Evolutionary conservation across 371 early-diverging fungal genomes (phyloP).

Genomic region (Apophysomyces elegans): DNA sequence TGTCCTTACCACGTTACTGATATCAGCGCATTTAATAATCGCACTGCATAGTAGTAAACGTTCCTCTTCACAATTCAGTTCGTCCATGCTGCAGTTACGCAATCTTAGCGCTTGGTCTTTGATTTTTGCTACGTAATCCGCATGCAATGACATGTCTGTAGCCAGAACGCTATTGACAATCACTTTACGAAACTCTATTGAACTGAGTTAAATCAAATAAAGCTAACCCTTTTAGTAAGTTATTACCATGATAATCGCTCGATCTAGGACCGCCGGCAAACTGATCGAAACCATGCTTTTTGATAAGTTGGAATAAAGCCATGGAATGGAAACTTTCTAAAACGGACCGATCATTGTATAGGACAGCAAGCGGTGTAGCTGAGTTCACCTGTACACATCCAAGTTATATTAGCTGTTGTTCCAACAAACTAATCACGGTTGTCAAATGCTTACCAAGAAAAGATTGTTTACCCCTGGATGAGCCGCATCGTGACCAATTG

Average conservation of each 20-base stretch:
- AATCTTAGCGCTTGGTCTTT: slow-evolving; percentile 60
- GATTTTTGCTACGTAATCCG: slow-evolving; percentile 74
- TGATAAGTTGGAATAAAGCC: slow-evolving; percentile 82
- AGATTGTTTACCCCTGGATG: slow-evolving; percentile 85
- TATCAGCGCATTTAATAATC: slow-evolving; percentile 85
- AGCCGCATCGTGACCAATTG: slow-evolving; percentile 84
- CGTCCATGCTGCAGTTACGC: slow-evolving; percentile 8
- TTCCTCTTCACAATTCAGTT: slow-evolving; percentile 41
- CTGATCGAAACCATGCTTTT: slow-evolving; percentile 61
- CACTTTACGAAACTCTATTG: slow-evolving; percentile 67
- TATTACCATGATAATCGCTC: slow-evolving; percentile 32
- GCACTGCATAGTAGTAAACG: slow-evolving; percentile 63
- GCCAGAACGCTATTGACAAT: slow-evolving; percentile 76
- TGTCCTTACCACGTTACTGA: slow-evolving; percentile 68
- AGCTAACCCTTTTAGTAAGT: neutral
- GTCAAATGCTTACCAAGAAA: slow-evolving; percentile 57
- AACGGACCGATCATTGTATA: slow-evolving; percentile 92
- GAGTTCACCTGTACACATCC: slow-evolving; percentile 53
- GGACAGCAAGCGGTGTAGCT: slow-evolving; percentile 77
- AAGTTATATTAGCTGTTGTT: neutral
- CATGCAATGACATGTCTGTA: slow-evolving; percentile 83
- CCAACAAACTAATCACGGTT: neutral
- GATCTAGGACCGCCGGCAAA: slow-evolving; percentile 30
- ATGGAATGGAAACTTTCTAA: slow-evolving; percentile 93
- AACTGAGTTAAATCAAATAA: neutral